Conservation (phyloP, 108 stramenopile species). For the Nitzschia palea region DNA sequence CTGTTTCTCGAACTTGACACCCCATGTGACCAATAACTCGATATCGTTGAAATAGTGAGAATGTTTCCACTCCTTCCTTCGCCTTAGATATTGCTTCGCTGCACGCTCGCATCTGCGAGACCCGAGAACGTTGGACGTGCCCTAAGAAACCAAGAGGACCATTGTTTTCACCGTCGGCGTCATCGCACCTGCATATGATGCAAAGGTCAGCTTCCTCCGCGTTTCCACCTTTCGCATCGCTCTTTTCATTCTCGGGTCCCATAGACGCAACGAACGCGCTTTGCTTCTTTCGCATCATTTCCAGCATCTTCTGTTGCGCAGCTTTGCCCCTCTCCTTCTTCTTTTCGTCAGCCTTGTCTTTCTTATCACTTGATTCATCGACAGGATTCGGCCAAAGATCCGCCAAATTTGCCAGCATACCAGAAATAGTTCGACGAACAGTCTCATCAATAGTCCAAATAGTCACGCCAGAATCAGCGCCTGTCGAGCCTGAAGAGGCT, state of each 20-base stretch:
- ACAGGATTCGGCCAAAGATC: conserved; percentile 77
- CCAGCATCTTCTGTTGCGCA: conserved; percentile 76
- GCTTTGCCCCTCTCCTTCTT: conserved; percentile 78
- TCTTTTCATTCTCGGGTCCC: conserved; percentile 40
- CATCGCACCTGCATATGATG: conserved; percentile 90
- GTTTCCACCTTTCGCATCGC: conserved; percentile 37
- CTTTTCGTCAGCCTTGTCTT: conserved; percentile 41
- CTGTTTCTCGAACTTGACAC: conserved; percentile 85
- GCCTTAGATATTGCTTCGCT: conserved; percentile 44
- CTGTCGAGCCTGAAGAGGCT: neutral
- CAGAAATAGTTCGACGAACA: conserved; percentile 46
- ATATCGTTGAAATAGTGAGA: conserved; percentile 47
- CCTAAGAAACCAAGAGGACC: conserved; percentile 89
- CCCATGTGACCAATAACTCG: conserved; percentile 87
- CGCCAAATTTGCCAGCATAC: conserved; percentile 70
- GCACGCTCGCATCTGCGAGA: conserved; percentile 54
- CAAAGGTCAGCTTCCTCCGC: conserved; percentile 71
- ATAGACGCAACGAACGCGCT: conserved; percentile 74
- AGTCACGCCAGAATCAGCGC: conserved; percentile 14
- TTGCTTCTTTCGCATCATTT: conserved; percentile 81
- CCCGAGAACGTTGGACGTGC: conserved; percentile 83
- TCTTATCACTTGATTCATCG: conserved; percentile 32
- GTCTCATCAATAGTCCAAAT: conserved; percentile 52
- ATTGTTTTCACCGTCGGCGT: conserved; percentile 81
- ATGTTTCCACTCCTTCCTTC: conserved; percentile 17